phyloP scores from a whole-genome alignment of 2,329 filamentous ascomycete genomes.

The Talaromyces sp. region DNA sequence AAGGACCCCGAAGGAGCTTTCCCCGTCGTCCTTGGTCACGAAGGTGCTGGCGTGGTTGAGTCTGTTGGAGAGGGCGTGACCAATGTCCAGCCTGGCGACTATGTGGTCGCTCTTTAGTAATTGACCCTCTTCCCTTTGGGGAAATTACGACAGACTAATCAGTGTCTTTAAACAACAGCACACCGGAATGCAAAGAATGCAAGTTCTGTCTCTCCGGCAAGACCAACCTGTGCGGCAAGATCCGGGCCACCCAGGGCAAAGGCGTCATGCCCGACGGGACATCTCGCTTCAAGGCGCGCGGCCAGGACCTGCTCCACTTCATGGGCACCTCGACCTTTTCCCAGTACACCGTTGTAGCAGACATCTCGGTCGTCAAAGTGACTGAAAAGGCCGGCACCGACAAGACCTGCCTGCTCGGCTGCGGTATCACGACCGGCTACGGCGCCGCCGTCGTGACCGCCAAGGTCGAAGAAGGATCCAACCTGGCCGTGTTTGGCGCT shows the following conservation, averaged over 20 bases:
- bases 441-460: constrained; percentile 92
- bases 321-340: constrained; percentile 99
- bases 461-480: constrained; percentile 82
- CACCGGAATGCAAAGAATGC: constrained; percentile 94
- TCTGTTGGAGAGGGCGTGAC: constrained; percentile 93
- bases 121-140: background rate
- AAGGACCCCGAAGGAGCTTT: constrained; percentile 97
- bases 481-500: constrained; percentile 87
- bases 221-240: constrained; percentile 99
- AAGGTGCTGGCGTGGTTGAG: constrained; percentile 88
- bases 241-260: constrained; percentile 90
- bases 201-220: constrained; percentile 99
- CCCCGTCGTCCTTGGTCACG: constrained; percentile 82
- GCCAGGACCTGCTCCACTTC: constrained; percentile 93
- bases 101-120: constrained; percentile 83
- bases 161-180: constrained; percentile 53
- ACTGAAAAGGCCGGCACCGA: constrained; percentile 90
- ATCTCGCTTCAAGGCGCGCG: constrained; percentile 88
- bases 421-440: constrained; percentile 97
- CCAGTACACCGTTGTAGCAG: constrained; percentile 96
- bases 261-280: constrained; percentile 98
- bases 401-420: constrained; percentile 90
- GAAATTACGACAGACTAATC: background rate
- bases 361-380: constrained; percentile 95
- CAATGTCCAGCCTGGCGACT: constrained; percentile 87